A percentile compares a stretch with the other conserved stretches of the same genome.
Conservation (phyloP, 208 protist species). For the Plasmodiophora brassicae region DNA sequence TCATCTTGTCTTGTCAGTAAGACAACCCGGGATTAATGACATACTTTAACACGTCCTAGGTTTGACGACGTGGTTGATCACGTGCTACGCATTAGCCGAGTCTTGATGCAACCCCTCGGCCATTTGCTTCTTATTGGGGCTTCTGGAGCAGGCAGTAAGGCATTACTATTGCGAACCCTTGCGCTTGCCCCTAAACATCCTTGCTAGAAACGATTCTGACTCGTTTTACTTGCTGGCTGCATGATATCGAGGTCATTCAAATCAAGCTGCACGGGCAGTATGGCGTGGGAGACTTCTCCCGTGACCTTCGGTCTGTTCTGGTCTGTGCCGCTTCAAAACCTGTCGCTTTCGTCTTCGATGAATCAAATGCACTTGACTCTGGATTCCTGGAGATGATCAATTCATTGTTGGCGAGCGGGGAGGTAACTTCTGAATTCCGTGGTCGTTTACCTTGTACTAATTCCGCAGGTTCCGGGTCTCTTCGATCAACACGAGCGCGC, state of each 20-base stretch:
- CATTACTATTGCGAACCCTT: neutral
- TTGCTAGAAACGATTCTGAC: slow-evolving; percentile 88
- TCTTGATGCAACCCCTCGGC: slow-evolving; percentile 90
- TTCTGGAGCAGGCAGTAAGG: slow-evolving; percentile 84
- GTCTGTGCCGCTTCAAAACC: slow-evolving; percentile 38
- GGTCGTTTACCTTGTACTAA: neutral
- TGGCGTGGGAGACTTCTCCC: slow-evolving; percentile 89
- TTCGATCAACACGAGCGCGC: slow-evolving; percentile 37
- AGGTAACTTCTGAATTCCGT: slow-evolving; percentile 70
- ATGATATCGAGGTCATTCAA: slow-evolving; percentile 86
- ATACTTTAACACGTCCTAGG: neutral
- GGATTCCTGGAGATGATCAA: slow-evolving; percentile 99
- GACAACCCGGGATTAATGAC: no score
- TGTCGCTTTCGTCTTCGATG: slow-evolving; percentile 97
- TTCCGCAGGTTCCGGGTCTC: slow-evolving; percentile 26
- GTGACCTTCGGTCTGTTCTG: slow-evolving; percentile 91
- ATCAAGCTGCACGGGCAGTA: slow-evolving; percentile 90
- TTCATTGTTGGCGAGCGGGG: slow-evolving; percentile 92
- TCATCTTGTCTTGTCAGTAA: neutral
- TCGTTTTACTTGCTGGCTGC: slow-evolving; percentile 95
- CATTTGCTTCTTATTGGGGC: slow-evolving; percentile 92
- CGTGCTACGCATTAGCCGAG: slow-evolving; percentile 94
- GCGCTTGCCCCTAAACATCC: neutral
- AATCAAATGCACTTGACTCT: slow-evolving; percentile 94
- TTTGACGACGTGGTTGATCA: slow-evolving; percentile 86